phyloP scores from a whole-genome alignment of 768 basidiomycete species.

The Leccinellum luteum region DNA sequence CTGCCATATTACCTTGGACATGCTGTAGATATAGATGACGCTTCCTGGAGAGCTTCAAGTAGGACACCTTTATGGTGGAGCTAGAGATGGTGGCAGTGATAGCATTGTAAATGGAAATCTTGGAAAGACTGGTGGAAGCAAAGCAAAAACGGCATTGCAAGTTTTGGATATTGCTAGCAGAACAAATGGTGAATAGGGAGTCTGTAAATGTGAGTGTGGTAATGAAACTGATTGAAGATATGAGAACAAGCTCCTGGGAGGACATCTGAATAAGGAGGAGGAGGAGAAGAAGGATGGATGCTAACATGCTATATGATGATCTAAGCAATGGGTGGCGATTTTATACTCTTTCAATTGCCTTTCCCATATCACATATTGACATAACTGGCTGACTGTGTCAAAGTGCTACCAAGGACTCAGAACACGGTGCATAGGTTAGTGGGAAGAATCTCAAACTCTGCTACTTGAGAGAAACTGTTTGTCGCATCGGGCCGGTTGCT shows the following conservation, averaged over 20 bases:
- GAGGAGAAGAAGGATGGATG: too few species aligned
- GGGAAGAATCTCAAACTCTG: too few species aligned
- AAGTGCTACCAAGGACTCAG: too few species aligned
- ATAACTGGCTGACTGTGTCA: too few species aligned
- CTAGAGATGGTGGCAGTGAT: conserved; percentile 47
- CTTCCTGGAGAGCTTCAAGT: conserved; percentile 46
- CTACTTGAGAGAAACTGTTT: too few species aligned
- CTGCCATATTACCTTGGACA: conserved; percentile 41
- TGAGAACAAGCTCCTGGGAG: conserved; percentile 12
- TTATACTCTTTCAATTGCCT: too few species aligned
- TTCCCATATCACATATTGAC: too few species aligned
- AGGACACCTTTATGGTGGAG: conserved; percentile 45
- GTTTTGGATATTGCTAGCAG: conserved; percentile 2
- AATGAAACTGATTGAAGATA: conserved; percentile 3
- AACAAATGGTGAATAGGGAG: conserved; percentile 25
- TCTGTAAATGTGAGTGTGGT: conserved; percentile 28
- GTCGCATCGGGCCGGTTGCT: too few species aligned
- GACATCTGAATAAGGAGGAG: too few species aligned
- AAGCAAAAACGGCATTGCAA: conserved; percentile 10
- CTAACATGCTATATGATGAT: too few species aligned
- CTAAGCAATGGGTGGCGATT: too few species aligned
- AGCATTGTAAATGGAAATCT: conserved; percentile 49
- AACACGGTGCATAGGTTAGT: too few species aligned
- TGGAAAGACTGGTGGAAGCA: conserved; percentile 9
- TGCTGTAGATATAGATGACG: conserved; percentile 36